These are phyloP conservation scores for Stromatinia cepivora DNA, from an alignment of 2,329 filamentous ascomycete species.

Conservation along the genomic window DNA sequence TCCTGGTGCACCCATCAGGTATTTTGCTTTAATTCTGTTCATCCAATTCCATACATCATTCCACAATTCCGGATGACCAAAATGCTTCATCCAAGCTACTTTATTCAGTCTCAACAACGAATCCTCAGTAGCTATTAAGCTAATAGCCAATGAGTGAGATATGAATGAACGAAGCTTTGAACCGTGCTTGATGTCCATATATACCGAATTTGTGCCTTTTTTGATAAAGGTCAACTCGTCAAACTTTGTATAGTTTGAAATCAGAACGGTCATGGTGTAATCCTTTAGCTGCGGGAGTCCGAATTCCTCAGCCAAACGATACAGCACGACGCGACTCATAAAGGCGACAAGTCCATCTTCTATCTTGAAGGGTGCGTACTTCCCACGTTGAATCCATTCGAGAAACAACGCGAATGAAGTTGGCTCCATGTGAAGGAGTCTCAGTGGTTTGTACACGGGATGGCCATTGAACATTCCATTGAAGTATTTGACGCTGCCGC, in stretches of 20 bases:
- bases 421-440: background rate
- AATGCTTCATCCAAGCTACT: background rate
- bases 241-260: background rate
- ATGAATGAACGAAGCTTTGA: conserved; percentile 9
- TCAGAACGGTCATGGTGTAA: conserved; percentile 8
- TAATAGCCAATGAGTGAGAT: background rate
- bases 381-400: background rate
- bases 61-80: background rate
- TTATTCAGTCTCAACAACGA: background rate
- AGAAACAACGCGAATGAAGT: conserved; percentile 1
- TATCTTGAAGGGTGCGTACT: background rate
- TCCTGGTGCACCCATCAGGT: background rate
- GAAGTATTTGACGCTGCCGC: background rate
- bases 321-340: background rate
- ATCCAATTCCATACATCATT: background rate
- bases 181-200: background rate
- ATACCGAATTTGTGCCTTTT: background rate
- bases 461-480: too few relatives aligned
- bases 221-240: background rate
- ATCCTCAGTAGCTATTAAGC: background rate
- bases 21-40: background rate
- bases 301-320: background rate
- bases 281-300: background rate
- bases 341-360: background rate
- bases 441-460: background rate